A percentile compares a stretch with the other conserved stretches of the same genome.
Conservation (phyloP, 2,329 filamentous ascomycete species). For the Microcera coccophila region DNA sequence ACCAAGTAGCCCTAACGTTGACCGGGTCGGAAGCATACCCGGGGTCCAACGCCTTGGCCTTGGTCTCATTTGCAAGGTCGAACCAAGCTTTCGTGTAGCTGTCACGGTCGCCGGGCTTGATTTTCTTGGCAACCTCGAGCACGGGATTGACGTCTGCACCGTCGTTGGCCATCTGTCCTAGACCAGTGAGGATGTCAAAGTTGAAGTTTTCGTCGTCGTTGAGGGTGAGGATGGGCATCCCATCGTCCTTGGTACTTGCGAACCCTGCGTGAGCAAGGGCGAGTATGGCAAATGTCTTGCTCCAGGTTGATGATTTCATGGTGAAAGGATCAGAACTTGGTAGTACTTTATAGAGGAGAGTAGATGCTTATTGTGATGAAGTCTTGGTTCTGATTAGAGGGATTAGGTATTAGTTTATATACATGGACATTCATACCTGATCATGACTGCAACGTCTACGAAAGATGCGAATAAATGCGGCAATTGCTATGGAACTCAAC, state of each 20-base stretch:
- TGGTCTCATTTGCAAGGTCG: constrained; percentile 20
- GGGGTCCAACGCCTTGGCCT: constrained; percentile 17
- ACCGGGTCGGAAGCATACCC: constrained; percentile 20
- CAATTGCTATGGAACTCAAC: not conserved
- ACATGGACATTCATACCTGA: not conserved
- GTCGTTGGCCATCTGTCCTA: constrained; percentile 2
- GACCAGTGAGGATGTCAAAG: constrained; percentile 5
- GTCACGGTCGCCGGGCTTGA: constrained; percentile 21
- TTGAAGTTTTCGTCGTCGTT: constrained; percentile 4
- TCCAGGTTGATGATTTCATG: too few relatives aligned
- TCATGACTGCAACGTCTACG: not conserved
- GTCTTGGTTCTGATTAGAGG: not conserved
- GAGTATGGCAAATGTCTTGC: too few relatives aligned
- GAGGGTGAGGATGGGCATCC: constrained; percentile 1
- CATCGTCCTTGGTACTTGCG: too few relatives aligned
- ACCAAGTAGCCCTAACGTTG: constrained; percentile 26
- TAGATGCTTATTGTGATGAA: not conserved
- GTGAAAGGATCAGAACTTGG: not conserved
- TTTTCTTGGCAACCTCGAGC: constrained; percentile 27
- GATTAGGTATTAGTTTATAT: not conserved
- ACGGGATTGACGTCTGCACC: constrained; percentile 31
- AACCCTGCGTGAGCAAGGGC: too few relatives aligned
- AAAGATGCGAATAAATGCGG: not conserved
- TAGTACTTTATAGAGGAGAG: not conserved
- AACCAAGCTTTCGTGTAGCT: constrained; percentile 23